A percentile compares a stretch with the other conserved stretches of the same genome.
Conservation (phyloP, 1,139 yeast genomes). For the Maudiozyma humilis region DNA sequence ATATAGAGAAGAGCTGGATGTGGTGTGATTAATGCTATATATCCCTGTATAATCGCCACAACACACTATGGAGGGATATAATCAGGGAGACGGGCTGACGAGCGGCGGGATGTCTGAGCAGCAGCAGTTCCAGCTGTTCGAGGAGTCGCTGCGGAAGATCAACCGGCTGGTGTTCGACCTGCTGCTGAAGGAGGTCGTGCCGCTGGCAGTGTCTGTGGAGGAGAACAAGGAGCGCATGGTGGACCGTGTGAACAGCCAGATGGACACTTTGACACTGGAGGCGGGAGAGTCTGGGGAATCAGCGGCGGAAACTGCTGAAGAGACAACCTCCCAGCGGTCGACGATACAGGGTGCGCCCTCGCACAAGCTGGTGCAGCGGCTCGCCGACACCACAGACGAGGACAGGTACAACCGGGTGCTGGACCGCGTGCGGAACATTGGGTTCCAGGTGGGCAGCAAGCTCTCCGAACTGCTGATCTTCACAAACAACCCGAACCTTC, state of each 20-base stretch:
- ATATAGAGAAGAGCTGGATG: too few species aligned
- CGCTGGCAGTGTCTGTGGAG: constrained; percentile 44
- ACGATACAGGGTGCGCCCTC: constrained; percentile 16
- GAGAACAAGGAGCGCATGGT: constrained; percentile 3
- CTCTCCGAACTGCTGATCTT: constrained; percentile 66
- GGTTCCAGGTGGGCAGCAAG: constrained; percentile 67
- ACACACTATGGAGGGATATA: constrained; percentile 1
- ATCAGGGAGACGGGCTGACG: neutral
- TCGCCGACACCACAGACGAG: constrained; percentile 17
- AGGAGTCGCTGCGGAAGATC: constrained; percentile 29
- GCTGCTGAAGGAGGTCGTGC: constrained; percentile 67
- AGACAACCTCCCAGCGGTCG: constrained; percentile 16
- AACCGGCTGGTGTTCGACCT: constrained; percentile 30
- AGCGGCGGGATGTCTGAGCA: constrained; percentile 11
- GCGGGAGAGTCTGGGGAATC: too few species aligned
- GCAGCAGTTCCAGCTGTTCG: constrained; percentile 26
- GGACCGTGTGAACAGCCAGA: neutral
- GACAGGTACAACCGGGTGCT: constrained; percentile 45
- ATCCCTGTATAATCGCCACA: too few species aligned
- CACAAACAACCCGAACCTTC: constrained; percentile 40
- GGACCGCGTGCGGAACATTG: constrained; percentile 57
- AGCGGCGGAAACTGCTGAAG: constrained; percentile 21
- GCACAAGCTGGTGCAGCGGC: constrained; percentile 18
- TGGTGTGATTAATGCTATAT: too few species aligned
- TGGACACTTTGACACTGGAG: neutral